Evolutionary conservation across 352 stramenopile species (phyloP), one percentile per base, ranked within the genome.

Genomic region (Pythium folliculosum): DNA sequence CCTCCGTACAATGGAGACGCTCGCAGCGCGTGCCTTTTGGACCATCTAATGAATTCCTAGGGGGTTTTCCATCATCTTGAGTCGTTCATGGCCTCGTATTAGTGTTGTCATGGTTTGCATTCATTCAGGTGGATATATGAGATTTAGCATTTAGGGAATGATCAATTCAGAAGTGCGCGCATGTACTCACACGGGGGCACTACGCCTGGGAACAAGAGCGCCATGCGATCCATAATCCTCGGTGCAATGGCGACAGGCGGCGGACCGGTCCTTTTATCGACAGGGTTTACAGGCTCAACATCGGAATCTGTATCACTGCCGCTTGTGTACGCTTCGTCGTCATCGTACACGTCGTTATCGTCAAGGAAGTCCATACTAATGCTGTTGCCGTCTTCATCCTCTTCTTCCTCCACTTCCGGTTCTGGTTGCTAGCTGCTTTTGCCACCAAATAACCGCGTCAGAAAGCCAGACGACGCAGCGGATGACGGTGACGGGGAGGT

Each of bases 381-480:
- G 53, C 2, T 49, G 44, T 64, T 23, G 17, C 45, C 44, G 6
- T 50, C 44, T 25, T 50, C 19, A 7, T 27, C 44, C 19, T 50
- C 44, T 25, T 60, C 43, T 43, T 55, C 50, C 38, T 53, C 27
- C 23, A 47, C 47, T 64, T 65, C 35, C 60, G 49, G 47, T 38
- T 55, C 48, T 62, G 27, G 38, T 63, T 56, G 58, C 35, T 65
- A 63, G 48, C 57, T 52, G 53, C 63, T 71, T 49, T 73, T 75
- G 14, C 63, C 69, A 27, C 69, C 69, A 44, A 75, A 75, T 71
- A 75, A 66, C 38, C 69, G 58, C 45, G 69, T 71, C 27, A 75
- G 55, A 35, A 75, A 71, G 13, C 69, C 69, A 9, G 63, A 71
- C 21, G 69, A 69, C 45, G 63, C 23, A 30, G 69, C 51, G 25